Conservation (phyloP, 345 rosid genomes). For the Raphanus raphanistrum region DNA sequence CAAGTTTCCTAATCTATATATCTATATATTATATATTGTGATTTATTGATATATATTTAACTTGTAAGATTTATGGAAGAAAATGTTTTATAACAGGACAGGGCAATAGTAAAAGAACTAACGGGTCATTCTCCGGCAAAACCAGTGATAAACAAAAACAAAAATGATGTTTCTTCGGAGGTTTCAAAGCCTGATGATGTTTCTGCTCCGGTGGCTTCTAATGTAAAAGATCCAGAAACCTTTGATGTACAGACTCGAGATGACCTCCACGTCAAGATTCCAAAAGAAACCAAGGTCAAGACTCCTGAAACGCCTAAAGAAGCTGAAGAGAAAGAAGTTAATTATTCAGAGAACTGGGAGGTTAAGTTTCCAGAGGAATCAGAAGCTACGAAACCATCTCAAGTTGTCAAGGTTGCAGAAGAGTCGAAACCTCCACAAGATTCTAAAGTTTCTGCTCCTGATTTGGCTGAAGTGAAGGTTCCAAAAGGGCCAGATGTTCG, state of each 20-base stretch:
- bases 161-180: constrained; percentile 13
- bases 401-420: constrained; percentile 9
- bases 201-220: not conserved
- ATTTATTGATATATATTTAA: not conserved
- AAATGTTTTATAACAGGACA: constrained; percentile 17
- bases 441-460: not conserved
- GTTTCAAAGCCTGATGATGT: constrained; percentile 20
- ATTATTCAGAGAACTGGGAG: constrained; percentile 28
- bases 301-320: constrained; percentile 31
- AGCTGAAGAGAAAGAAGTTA: not conserved
- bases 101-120: not conserved
- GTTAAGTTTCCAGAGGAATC: constrained; percentile 36
- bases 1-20: not conserved
- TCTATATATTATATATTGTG: too few relatives aligned
- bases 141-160: constrained; percentile 3
- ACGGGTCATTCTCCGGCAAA: constrained; percentile 5
- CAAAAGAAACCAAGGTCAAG: constrained; percentile 8
- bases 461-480: constrained; percentile 13
- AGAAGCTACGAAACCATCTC: constrained; percentile 3
- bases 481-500: constrained; percentile 18
- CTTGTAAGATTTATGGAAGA: not conserved
- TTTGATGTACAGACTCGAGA: constrained; percentile 20
- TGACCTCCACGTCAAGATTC: constrained; percentile 30
- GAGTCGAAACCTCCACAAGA: constrained; percentile 2
- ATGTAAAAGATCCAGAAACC: constrained; percentile 11